Conservation (phyloP, 2,329 filamentous ascomycete species). For the Pseudocercospora macadamiae region DNA sequence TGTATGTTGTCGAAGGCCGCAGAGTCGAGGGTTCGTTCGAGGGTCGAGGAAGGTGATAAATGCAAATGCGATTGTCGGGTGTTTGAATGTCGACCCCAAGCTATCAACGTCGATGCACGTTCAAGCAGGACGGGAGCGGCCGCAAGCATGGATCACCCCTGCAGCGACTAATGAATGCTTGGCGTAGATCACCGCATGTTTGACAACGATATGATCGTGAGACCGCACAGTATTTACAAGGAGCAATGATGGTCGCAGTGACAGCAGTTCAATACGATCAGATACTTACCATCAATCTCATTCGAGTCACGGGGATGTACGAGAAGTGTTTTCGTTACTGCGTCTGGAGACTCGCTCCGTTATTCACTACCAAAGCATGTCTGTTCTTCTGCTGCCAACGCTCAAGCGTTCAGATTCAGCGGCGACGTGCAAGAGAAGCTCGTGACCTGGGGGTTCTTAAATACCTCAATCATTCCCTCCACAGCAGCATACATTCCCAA, state of each 20-base stretch:
- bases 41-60: not conserved
- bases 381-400: too few species aligned
- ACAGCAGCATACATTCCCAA: slow-evolving; percentile 47
- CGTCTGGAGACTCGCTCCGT: too few species aligned
- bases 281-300: too few species aligned
- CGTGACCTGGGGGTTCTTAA: slow-evolving; percentile 25
- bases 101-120: slow-evolving; percentile 2
- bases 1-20: too few species aligned
- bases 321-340: too few species aligned
- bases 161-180: not conserved
- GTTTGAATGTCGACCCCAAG: not conserved
- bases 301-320: too few species aligned
- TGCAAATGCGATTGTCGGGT: not conserved
- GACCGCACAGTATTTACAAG: too few species aligned
- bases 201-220: too few species aligned
- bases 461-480: slow-evolving; percentile 41
- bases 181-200: too few species aligned
- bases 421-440: slow-evolving; percentile 23
- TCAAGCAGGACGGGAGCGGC: not conserved
- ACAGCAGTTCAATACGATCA: not conserved
- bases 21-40: not conserved
- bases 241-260: too few species aligned
- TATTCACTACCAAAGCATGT: too few species aligned
- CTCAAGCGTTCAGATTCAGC: slow-evolving; percentile 14
- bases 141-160: not conserved